Evolutionary conservation across 805 yeast species (phyloP).

Genomic region (Myxozyma vanderwaltii): DNA sequence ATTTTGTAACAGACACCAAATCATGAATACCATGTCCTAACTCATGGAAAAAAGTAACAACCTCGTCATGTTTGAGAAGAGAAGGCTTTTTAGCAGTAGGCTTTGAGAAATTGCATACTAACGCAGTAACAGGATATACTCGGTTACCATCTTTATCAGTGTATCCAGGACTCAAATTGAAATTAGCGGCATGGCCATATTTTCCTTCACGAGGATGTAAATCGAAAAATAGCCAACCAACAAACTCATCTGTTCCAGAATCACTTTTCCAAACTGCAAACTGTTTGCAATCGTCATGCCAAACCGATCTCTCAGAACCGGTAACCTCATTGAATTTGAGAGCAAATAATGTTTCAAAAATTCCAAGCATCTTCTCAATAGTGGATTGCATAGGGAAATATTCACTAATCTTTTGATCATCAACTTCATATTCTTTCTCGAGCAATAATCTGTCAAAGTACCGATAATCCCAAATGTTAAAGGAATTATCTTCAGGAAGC

Average conservation of each 20-base stretch:
- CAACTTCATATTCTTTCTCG: conserved; percentile 71
- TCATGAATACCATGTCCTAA: conserved; percentile 88
- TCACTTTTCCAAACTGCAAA: conserved; percentile 72
- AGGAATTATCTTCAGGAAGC: conserved; percentile 45
- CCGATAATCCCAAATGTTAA: conserved; percentile 73
- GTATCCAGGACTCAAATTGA: conserved; percentile 66
- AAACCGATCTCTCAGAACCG: conserved; percentile 51
- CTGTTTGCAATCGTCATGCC: conserved; percentile 82
- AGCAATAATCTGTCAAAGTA: conserved; percentile 67
- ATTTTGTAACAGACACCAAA: conserved; percentile 65
- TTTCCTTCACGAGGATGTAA: conserved; percentile 85
- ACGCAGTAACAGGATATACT: conserved; percentile 68
- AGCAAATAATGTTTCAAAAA: conserved; percentile 70
- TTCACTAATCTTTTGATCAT: conserved; percentile 70
- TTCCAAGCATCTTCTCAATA: conserved; percentile 64
- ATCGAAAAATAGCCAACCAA: conserved; percentile 80
- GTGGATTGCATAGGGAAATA: conserved; percentile 76
- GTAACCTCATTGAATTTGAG: conserved; percentile 62
- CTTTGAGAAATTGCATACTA: conserved; percentile 83
- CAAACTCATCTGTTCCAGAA: conserved; percentile 50
- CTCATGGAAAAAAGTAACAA: conserved; percentile 85
- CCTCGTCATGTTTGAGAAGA: conserved; percentile 73
- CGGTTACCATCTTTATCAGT: conserved; percentile 51
- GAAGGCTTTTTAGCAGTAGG: conserved; percentile 72
- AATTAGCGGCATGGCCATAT: conserved; percentile 87